phyloP scores from a whole-genome alignment of 2,329 filamentous ascomycete species.

The Cryphonectria radicalis region DNA sequence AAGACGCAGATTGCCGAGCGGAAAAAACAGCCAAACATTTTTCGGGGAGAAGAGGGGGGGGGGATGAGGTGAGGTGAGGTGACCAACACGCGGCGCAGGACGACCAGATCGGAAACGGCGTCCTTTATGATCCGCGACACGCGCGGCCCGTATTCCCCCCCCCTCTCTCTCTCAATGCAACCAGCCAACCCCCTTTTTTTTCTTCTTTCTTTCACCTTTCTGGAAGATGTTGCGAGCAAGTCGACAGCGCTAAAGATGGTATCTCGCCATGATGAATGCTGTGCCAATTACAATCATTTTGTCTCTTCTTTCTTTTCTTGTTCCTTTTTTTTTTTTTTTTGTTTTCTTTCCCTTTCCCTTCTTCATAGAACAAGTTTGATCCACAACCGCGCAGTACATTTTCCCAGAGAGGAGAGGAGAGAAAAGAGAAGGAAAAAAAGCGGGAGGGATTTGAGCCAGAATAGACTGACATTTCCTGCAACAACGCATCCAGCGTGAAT shows the following conservation, averaged over 20 bases:
- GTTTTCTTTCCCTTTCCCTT: no score
- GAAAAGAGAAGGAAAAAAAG: no score
- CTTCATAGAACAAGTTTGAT: neutral
- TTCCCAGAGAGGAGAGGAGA: neutral
- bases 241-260: neutral
- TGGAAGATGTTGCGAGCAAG: neutral
- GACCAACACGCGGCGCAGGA: slow-evolving; percentile 1
- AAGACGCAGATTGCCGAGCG: slow-evolving; percentile 10
- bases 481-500: neutral
- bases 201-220: no score
- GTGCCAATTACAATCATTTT: neutral
- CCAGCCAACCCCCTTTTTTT: neutral
- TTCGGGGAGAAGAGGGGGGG: no score
- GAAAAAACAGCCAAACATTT: neutral
- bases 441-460: no score
- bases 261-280: neutral
- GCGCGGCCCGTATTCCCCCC: slow-evolving; percentile 2
- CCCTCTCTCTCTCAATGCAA: neutral
- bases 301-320: no score
- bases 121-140: slow-evolving; percentile 9
- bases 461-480: neutral
- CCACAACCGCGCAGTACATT: neutral
- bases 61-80: neutral
- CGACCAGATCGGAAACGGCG: slow-evolving; percentile 12
- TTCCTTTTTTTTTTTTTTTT: no score